Evolutionary conservation across 257 asterid genomes (phyloP), one percentile per base, ranked within the genome.

Genomic region (Nyctanthes arbortristis): DNA sequence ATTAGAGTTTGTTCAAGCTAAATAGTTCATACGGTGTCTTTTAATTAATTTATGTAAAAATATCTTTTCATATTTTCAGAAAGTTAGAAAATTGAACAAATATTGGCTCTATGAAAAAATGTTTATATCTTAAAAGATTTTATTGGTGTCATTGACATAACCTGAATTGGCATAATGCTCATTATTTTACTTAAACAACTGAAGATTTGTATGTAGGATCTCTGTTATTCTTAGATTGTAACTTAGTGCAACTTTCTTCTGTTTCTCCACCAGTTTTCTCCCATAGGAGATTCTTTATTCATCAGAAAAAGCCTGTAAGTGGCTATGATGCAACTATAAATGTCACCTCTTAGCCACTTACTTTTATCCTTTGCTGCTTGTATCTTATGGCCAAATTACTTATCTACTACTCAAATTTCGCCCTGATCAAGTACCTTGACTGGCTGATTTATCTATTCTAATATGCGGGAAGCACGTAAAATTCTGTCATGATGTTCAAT

Each of bases 401-500:
- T 39, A 39, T 39, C 49, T 18, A 39, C 54, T 43, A 14, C n/a
- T 16, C n/a, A 22, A 22, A 43, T 43, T 6, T n/a, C 10, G 29
- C 20, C 28, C 58, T 22, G 58, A 49, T 49, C 28, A 49, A n/a
- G 27, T 49, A 27, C 20, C 14, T 54, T n/a, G n/a, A n/a, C 58
- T 6, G 29, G 58, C 28, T 49, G 29, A 20, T 49, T 49, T 27
- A 22, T 0, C 28, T 20, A 6, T 49, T 49, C 58, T 20, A 49
- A 20, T 22, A 49, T 49, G 27, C 49, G 20, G 28, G 24, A 24
- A 20, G 30, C 30, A 52, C 8, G 18, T 24, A 35, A 24, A n/a
- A 16, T 47, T 4, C 39, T 56, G 76, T 69, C 49, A 18, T 35
- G 61, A n/a, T 55, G 57, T 63, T 65, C 20, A 4, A 24, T 40